phyloP scores from a whole-genome alignment of 2,329 filamentous ascomycete genomes.

The Graphilbum fragrans region DNA sequence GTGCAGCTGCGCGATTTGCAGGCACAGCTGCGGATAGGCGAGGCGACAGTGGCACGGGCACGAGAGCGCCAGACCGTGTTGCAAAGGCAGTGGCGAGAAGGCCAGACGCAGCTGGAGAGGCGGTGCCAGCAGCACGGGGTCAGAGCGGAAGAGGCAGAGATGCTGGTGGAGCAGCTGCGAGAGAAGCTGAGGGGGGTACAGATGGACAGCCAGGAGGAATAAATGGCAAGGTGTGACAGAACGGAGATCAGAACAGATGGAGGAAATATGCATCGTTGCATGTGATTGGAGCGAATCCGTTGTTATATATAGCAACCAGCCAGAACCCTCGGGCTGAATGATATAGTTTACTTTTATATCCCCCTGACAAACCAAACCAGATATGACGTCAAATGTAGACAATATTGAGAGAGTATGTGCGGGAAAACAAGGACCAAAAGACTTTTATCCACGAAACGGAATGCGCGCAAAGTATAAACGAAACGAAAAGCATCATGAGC shows the following conservation, averaged over 20 bases:
- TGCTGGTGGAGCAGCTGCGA: not conserved
- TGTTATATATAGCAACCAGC: too few relatives aligned
- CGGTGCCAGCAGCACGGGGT: constrained; percentile 3
- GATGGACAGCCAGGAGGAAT: not conserved
- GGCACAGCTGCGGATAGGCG: not conserved
- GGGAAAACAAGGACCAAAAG: too few relatives aligned
- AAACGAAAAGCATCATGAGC: constrained; percentile 8
- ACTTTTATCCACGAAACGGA: too few relatives aligned
- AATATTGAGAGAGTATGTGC: too few relatives aligned
- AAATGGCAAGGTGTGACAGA: not conserved
- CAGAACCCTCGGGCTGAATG: too few relatives aligned
- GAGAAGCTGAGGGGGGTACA: not conserved
- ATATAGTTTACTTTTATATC: too few relatives aligned
- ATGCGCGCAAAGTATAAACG: too few relatives aligned
- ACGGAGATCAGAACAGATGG: not conserved
- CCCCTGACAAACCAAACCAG: too few relatives aligned
- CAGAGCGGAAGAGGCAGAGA: not conserved
- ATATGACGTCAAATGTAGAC: too few relatives aligned
- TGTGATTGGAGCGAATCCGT: not conserved
- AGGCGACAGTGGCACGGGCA: constrained; percentile 3
- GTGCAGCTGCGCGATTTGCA: constrained; percentile 13
- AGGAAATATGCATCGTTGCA: not conserved
- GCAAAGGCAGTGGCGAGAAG: constrained; percentile 2
- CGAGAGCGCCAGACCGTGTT: constrained; percentile 3
- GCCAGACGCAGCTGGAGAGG: constrained; percentile 3